Percentiles rank a stretch among this genome's conserved stretches.
Evolutionary conservation across 1,284 basidiomycete species (phyloP).

Genomic region (Boletus smithii): DNA sequence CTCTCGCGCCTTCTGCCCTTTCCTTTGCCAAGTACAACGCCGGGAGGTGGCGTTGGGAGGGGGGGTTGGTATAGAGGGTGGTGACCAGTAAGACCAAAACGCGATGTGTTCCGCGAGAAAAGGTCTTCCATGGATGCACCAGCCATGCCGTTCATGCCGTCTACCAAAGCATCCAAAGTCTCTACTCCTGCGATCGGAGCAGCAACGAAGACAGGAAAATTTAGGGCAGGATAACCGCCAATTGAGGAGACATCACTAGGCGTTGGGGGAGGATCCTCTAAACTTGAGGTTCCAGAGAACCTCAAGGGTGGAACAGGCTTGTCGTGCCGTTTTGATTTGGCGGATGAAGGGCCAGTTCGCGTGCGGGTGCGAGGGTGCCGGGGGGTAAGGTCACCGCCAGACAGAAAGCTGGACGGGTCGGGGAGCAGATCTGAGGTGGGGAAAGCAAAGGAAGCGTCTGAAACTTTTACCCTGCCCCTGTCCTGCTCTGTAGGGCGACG

Average conservation of each 20-base stretch:
- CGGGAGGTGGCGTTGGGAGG: constrained; percentile 74
- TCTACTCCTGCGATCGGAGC: constrained; percentile 75
- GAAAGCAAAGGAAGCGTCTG: constrained; percentile 27
- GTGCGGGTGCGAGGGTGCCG: constrained; percentile 48
- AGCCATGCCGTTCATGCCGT: constrained; percentile 69
- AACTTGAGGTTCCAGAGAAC: constrained; percentile 60
- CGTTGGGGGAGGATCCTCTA: constrained; percentile 63
- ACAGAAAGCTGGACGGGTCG: constrained; percentile 22
- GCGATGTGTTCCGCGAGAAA: constrained; percentile 42
- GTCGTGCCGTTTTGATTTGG: constrained; percentile 42
- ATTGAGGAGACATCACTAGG: constrained; percentile 53
- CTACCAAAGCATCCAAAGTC: constrained; percentile 80
- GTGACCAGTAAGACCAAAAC: constrained; percentile 50
- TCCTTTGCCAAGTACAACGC: constrained; percentile 67
- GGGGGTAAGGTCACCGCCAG: constrained; percentile 22
- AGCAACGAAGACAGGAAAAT: constrained; percentile 67
- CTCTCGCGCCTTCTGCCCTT: constrained; percentile 44
- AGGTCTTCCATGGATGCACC: constrained; percentile 48
- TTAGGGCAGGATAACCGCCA: constrained; percentile 31
- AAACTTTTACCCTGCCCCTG: constrained; percentile 17
- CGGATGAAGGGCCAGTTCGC: constrained; percentile 51
- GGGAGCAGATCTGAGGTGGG: constrained; percentile 24
- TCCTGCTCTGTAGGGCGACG: constrained; percentile 29
- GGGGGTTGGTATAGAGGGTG: constrained; percentile 78
- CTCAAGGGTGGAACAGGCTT: constrained; percentile 46